Conservation (phyloP, 495 filamentous ascomycete species). For the Staphylotrichum longicolle region DNA sequence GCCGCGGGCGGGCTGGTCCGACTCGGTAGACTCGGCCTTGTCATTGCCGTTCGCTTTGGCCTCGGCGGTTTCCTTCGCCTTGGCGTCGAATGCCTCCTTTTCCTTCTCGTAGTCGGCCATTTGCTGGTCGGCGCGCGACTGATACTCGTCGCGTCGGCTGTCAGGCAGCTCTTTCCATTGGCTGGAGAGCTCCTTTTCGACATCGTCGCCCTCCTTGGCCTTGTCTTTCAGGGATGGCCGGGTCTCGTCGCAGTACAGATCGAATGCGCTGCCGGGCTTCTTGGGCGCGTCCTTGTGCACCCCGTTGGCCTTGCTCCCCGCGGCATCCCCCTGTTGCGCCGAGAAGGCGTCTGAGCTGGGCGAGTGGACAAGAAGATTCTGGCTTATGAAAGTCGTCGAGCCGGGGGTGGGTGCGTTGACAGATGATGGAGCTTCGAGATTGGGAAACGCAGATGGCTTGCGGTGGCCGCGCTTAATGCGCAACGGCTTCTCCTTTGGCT, state of each 20-base stretch:
- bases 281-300: slow-evolving; percentile 34
- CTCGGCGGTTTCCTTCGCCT: slow-evolving; percentile 22
- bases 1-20: slow-evolving; percentile 1
- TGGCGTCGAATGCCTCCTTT: slow-evolving; percentile 39
- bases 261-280: slow-evolving; percentile 49
- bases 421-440: slow-evolving; percentile 22
- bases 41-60: slow-evolving; percentile 21
- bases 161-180: slow-evolving; percentile 50
- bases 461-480: slow-evolving; percentile 77
- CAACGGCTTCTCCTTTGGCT: slow-evolving; percentile 90
- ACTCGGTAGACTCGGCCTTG: slow-evolving; percentile 20
- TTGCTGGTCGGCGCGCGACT: slow-evolving; percentile 41
- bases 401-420: slow-evolving; percentile 32
- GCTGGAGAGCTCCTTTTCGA: slow-evolving; percentile 48
- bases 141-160: slow-evolving; percentile 45
- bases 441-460: slow-evolving; percentile 48
- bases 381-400: slow-evolving; percentile 42
- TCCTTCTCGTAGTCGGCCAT: slow-evolving; percentile 45
- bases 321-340: slow-evolving; percentile 32
- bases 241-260: slow-evolving; percentile 51
- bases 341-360: slow-evolving; percentile 49
- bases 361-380: slow-evolving; percentile 42
- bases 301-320: slow-evolving; percentile 30
- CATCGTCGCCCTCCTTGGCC: slow-evolving; percentile 36
- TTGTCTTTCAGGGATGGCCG: slow-evolving; percentile 40